These are phyloP conservation scores for Rhododendron mucronatum DNA, from an alignment of 148 eudicot species.

Conservation along the genomic window DNA sequence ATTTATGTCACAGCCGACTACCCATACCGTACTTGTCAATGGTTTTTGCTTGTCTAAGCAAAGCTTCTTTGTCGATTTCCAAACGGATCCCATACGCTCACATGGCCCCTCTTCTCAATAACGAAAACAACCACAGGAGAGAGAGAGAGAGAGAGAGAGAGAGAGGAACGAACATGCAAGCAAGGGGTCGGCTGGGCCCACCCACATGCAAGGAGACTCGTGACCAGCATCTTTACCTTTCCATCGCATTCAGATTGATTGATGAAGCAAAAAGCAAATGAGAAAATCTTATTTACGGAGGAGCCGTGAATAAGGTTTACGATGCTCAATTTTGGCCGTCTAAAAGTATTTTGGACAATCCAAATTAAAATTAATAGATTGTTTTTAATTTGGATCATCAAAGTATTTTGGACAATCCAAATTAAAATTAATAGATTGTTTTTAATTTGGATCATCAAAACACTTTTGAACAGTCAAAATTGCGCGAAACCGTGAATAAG, in stretches of 20 bases:
- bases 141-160: not conserved
- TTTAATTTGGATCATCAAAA: too few relatives aligned
- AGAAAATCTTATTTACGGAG: too few relatives aligned
- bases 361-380: too few relatives aligned
- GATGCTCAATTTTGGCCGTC: rapidly evolving
- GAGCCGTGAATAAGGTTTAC: too few relatives aligned
- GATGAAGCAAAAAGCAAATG: not conserved
- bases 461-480: rapidly evolving
- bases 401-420: too few relatives aligned
- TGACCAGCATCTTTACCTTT: not conserved
- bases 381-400: too few relatives aligned
- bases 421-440: too few relatives aligned
- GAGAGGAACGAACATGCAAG: not conserved
- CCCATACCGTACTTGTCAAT: not conserved
- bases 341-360: too few relatives aligned
- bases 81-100: not conserved
- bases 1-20: not conserved
- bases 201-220: not conserved
- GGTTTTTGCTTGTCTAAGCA: not conserved
- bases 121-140: not conserved
- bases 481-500: too few relatives aligned
- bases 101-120: not conserved
- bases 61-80: not conserved
- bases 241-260: constrained; percentile 1
- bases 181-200: not conserved